A percentile compares a stretch with the other conserved stretches of the same genome.
Evolutionary conservation across 1,284 basidiomycete species (phyloP).

Genomic region (Dichomitus squalens): DNA sequence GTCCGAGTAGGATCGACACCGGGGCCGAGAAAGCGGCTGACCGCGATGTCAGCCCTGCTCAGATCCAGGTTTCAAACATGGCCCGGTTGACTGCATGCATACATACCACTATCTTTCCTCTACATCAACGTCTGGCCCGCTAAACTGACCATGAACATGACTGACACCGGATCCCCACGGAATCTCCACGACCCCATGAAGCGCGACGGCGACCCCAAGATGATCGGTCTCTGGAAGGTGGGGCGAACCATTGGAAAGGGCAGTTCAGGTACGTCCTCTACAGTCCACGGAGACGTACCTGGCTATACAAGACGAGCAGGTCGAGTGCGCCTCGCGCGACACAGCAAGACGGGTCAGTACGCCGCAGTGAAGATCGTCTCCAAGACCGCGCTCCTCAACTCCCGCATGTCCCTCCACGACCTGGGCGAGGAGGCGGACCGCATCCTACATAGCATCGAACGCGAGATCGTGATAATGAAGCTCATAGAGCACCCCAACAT

Average conservation of each 20-base stretch:
- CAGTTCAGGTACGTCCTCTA: conserved; percentile 69
- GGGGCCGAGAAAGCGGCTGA: no score
- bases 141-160: conserved; percentile 7
- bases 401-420: conserved; percentile 72
- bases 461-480: conserved; percentile 99
- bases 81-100: no score
- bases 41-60: no score
- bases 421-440: conserved; percentile 69
- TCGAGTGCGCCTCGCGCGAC: conserved; percentile 89
- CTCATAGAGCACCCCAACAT: conserved; percentile 98
- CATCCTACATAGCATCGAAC: conserved; percentile 82
- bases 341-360: conserved; percentile 85
- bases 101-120: neutral
- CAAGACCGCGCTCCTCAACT: conserved; percentile 71
- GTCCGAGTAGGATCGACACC: no score
- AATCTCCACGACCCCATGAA: conserved; percentile 21
- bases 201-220: conserved; percentile 63
- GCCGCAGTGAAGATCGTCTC: conserved; percentile 98
- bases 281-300: neutral
- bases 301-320: conserved; percentile 49
- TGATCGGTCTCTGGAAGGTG: conserved; percentile 93
- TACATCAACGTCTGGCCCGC: neutral
- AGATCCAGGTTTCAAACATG: neutral
- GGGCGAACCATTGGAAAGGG: conserved; percentile 94
- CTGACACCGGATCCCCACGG: conserved; percentile 7